Conservation (phyloP, 2,329 filamentous ascomycete species). For the Diatrype stigma region DNA sequence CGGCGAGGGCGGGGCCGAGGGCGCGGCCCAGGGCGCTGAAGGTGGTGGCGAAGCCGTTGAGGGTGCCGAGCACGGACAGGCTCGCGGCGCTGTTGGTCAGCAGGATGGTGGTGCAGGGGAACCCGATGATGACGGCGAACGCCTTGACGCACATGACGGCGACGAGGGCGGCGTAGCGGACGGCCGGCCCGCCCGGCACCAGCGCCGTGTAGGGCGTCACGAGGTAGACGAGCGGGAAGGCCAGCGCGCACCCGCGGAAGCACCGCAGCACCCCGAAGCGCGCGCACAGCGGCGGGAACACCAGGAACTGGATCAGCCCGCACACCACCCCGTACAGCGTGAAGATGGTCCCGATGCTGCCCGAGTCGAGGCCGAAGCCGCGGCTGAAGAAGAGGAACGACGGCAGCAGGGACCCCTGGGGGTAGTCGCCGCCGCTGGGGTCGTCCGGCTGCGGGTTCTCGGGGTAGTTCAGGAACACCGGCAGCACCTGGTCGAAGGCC, state of each 20-base stretch:
- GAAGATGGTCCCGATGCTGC: conserved; percentile 79
- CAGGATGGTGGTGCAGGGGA: conserved; percentile 85
- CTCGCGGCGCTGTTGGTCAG: conserved; percentile 82
- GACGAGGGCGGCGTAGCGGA: conserved; percentile 61
- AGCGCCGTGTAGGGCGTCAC: conserved; percentile 78
- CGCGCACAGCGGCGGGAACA: conserved; percentile 74
- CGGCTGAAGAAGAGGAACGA: conserved; percentile 74
- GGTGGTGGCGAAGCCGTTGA: conserved; percentile 87
- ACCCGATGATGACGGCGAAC: conserved; percentile 74
- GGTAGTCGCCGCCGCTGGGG: conserved; percentile 32
- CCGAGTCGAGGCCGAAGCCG: conserved; percentile 71
- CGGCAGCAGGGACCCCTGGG: no score
- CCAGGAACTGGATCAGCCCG: conserved; percentile 77
- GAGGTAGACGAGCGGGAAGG: conserved; percentile 73
- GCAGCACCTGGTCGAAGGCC: conserved; percentile 81
- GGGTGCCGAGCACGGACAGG: conserved; percentile 72
- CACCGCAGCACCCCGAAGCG: conserved; percentile 71
- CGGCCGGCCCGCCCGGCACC: conserved; percentile 35
- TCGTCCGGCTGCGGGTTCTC: conserved; percentile 49
- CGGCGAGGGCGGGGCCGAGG: conserved; percentile 69
- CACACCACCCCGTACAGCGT: conserved; percentile 76
- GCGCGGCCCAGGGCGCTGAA: conserved; percentile 78
- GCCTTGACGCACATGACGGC: conserved; percentile 69
- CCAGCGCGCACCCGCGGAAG: conserved; percentile 60
- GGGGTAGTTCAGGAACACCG: conserved; percentile 82